Percentiles rank a stretch among this genome's conserved stretches.
Evolutionary conservation across 78 protist genomes (phyloP).

Genomic region (Mastigamoeba balamuthi): DNA sequence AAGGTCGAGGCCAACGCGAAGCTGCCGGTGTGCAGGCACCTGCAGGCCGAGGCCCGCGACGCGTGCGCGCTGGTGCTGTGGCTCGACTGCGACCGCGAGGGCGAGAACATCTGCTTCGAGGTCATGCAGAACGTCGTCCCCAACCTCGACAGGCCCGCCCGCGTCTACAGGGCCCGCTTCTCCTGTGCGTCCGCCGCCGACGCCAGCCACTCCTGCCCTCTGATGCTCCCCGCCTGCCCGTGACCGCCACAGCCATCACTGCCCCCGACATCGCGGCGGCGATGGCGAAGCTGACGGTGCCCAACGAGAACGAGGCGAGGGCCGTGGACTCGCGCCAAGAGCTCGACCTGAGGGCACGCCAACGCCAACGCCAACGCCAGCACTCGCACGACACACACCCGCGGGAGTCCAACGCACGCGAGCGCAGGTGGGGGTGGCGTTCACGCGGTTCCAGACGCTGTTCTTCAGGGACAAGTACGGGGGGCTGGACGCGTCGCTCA

Average conservation of each 20-base stretch:
- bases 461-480: conserved; percentile 27
- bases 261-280: conserved; percentile 8
- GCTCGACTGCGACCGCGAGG: conserved; percentile 95
- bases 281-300: conserved; percentile 8
- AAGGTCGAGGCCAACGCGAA: conserved; percentile 1
- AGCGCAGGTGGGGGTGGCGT: conserved; percentile 89
- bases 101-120: conserved; percentile 93
- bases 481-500: neutral
- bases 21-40: neutral
- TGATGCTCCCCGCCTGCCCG: too few species aligned
- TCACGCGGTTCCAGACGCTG: conserved; percentile 93
- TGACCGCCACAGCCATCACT: neutral
- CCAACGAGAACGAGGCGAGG: conserved; percentile 55
- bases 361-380: too few species aligned
- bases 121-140: conserved; percentile 47
- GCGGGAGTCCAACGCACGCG: neutral
- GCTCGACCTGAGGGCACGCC: conserved; percentile 58
- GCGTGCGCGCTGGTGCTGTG: conserved; percentile 61
- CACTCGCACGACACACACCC: neutral
- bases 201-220: neutral
- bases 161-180: conserved; percentile 80
- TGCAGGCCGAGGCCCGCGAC: conserved; percentile 15
- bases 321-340: conserved; percentile 89
- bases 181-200: conserved; percentile 49
- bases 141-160: conserved; percentile 9